These are phyloP conservation scores for Meyerozyma guilliermondii DNA, from an alignment of 1,139 yeast species.

Conservation along the genomic window DNA sequence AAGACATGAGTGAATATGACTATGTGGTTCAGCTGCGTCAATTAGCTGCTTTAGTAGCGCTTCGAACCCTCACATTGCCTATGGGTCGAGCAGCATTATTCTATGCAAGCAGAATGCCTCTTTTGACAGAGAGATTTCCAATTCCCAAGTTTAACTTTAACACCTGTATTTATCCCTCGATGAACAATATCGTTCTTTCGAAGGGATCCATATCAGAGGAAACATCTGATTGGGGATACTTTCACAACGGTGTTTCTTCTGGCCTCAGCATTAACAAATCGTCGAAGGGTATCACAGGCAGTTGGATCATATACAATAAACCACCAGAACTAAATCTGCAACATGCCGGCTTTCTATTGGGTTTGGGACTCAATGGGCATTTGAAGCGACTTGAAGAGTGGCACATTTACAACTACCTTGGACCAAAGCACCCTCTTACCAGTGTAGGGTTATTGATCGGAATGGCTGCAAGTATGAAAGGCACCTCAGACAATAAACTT, in stretches of 20 bases:
- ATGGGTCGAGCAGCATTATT: conserved; percentile 73
- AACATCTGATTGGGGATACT: conserved; percentile 75
- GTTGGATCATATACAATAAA: conserved; percentile 88
- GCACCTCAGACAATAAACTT: conserved; percentile 80
- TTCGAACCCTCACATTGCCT: conserved; percentile 72
- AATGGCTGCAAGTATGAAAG: conserved; percentile 83
- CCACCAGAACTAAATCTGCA: conserved; percentile 70
- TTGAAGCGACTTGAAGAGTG: conserved; percentile 82
- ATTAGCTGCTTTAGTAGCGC: conserved; percentile 58
- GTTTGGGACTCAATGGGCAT: conserved; percentile 90
- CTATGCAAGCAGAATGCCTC: conserved; percentile 68
- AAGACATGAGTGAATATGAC: conserved; percentile 50
- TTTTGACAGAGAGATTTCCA: conserved; percentile 80
- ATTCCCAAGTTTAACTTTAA: conserved; percentile 72
- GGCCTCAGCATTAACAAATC: conserved; percentile 73
- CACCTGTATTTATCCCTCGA: conserved; percentile 61
- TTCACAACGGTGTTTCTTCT: conserved; percentile 88
- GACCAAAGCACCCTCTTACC: conserved; percentile 82
- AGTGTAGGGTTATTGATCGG: conserved; percentile 87
- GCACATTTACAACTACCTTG: conserved; percentile 92
- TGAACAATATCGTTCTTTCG: conserved; percentile 59
- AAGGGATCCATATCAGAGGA: conserved; percentile 48
- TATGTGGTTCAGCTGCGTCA: conserved; percentile 54
- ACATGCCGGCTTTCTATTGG: conserved; percentile 93
- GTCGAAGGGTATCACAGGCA: conserved; percentile 73